phyloP scores from a whole-genome alignment of 2,329 filamentous ascomycete species.

The Ceratocystis huliohia region DNA sequence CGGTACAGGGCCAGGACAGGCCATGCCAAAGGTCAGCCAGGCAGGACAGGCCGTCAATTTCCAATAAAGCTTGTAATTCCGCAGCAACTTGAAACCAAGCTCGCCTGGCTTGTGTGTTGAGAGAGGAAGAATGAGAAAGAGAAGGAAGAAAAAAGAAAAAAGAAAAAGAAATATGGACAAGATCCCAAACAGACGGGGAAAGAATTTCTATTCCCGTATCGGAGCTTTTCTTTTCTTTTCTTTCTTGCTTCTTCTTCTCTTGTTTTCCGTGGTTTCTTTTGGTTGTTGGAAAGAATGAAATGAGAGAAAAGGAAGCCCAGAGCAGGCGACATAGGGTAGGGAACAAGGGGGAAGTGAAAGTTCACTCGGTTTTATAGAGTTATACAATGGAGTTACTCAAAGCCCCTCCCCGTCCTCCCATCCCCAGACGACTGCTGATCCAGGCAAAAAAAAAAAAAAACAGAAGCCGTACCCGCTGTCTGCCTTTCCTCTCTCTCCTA shows the following conservation, averaged over 20 bases:
- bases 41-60: neutral
- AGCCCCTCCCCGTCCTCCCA: neutral
- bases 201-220: neutral
- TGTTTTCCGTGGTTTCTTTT: neutral
- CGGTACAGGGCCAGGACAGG: neutral
- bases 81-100: neutral
- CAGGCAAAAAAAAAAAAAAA: neutral
- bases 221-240: neutral
- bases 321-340: too few species aligned
- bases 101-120: neutral
- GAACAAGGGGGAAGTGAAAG: neutral
- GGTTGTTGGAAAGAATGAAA: neutral
- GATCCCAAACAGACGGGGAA: neutral
- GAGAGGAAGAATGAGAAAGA: too few species aligned
- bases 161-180: neutral
- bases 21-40: neutral
- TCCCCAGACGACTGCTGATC: neutral
- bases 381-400: neutral
- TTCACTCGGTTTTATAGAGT: neutral
- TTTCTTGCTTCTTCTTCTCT: neutral
- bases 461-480: too few species aligned
- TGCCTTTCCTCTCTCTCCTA: neutral
- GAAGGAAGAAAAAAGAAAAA: too few species aligned
- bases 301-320: slow-evolving; percentile 2
- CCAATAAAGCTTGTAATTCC: neutral